Evolutionary conservation across 2,329 filamentous ascomycete species (phyloP).

Genomic region (Arthrobotrys megalospora): DNA sequence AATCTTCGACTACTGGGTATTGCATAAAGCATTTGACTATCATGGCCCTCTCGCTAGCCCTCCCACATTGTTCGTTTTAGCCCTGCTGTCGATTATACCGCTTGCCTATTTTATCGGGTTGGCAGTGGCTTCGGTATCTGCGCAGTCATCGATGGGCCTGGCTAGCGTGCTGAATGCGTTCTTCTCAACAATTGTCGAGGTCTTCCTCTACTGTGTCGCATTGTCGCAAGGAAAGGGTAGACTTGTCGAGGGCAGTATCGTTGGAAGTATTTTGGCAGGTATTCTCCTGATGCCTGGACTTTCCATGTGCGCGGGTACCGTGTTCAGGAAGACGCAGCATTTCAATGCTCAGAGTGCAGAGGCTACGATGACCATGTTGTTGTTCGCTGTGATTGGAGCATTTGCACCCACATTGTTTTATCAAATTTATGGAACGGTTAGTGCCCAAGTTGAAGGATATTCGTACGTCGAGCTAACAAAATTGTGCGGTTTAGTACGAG

Average conservation of each 20-base stretch:
- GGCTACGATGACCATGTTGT: conserved; percentile 90
- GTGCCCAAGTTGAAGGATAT: conserved; percentile 64
- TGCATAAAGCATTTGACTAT: conserved; percentile 67
- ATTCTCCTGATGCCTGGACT: conserved; percentile 93
- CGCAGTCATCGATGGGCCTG: conserved; percentile 97
- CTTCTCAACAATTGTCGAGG: conserved; percentile 97
- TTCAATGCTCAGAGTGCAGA: conserved; percentile 98
- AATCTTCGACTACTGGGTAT: conserved; percentile 90
- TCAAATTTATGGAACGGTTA: conserved; percentile 93
- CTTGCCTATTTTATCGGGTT: conserved; percentile 98
- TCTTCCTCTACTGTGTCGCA: conserved; percentile 96
- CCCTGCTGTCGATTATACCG: conserved; percentile 92
- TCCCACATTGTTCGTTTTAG: conserved; percentile 86
- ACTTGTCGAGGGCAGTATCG: conserved; percentile 95
- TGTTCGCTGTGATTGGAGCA: conserved; percentile 94
- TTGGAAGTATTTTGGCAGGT: conserved; percentile 97
- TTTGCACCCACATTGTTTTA: conserved; percentile 98
- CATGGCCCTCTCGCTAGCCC: conserved; percentile 81
- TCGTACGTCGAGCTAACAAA: conserved; percentile 66
- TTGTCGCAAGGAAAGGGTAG: conserved; percentile 91
- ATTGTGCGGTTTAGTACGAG: conserved; percentile 76
- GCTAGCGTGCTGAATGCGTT: conserved; percentile 98
- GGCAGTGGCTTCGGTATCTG: conserved; percentile 97
- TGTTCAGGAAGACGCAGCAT: conserved; percentile 97
- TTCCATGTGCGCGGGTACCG: conserved; percentile 98